phyloP scores from a whole-genome alignment of 257 asterid genomes.

The Solanum stenotomum region DNA sequence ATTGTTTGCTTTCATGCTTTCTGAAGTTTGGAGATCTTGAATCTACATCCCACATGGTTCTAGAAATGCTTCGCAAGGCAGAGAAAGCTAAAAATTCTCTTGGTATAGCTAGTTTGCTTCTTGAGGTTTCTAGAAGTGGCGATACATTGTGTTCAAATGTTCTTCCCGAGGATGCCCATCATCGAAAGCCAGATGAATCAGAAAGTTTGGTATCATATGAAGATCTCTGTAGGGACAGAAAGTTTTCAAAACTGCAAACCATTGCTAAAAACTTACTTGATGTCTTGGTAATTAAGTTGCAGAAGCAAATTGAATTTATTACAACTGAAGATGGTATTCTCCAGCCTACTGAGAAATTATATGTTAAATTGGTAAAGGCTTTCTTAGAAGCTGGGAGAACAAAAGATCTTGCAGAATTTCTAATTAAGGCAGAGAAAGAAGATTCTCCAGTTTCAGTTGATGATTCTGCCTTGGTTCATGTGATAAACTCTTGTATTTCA shows the following conservation, averaged over 20 bases:
- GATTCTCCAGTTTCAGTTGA: constrained; percentile 64
- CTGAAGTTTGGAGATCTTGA: constrained; percentile 75
- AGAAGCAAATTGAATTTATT: constrained; percentile 59
- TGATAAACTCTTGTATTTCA: constrained; percentile 71
- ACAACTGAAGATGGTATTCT: constrained; percentile 77
- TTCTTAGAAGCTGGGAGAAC: constrained; percentile 60
- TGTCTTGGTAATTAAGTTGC: constrained; percentile 41
- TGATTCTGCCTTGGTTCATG: constrained; percentile 48
- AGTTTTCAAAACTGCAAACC: constrained; percentile 42
- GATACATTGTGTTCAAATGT: neutral
- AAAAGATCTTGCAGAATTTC: constrained; percentile 67
- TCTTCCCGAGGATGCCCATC: constrained; percentile 12
- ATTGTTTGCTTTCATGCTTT: constrained; percentile 75
- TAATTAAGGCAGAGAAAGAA: constrained; percentile 58
- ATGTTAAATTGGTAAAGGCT: constrained; percentile 64
- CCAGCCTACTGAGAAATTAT: constrained; percentile 71
- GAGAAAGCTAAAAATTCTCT: constrained; percentile 62
- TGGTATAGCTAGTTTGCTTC: constrained; percentile 44
- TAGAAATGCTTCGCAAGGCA: constrained; percentile 85
- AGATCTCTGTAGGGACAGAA: constrained; percentile 52
- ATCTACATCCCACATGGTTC: constrained; percentile 68
- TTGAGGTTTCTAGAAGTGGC: constrained; percentile 22
- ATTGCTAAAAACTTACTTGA: constrained; percentile 57
- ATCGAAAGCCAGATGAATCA: constrained; percentile 8
- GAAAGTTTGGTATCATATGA: constrained; percentile 31